Conservation (phyloP, 495 filamentous ascomycete genomes). For the Ascodesmis nigricans region DNA sequence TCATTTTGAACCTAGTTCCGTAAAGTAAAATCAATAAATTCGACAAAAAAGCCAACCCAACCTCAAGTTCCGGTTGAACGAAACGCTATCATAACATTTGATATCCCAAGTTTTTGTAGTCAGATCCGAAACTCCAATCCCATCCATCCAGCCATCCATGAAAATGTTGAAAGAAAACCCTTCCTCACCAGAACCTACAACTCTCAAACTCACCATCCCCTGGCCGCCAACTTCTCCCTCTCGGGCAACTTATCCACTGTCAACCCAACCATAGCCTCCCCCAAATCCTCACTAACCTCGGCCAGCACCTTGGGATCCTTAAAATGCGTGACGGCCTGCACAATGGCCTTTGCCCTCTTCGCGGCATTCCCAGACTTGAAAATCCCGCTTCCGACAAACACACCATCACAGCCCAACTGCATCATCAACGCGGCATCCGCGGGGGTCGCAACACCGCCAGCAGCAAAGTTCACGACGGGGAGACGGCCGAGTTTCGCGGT, state of each 20-base stretch:
- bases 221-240: conserved; percentile 56
- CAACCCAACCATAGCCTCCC: conserved; percentile 90
- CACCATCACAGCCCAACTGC: conserved; percentile 93
- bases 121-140: no score
- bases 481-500: conserved; percentile 69
- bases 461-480: conserved; percentile 95
- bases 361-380: conserved; percentile 86
- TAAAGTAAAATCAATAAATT: no score
- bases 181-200: no score
- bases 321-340: conserved; percentile 78
- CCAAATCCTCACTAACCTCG: conserved; percentile 64
- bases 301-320: conserved; percentile 71
- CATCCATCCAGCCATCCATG: no score
- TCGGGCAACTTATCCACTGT: conserved; percentile 54
- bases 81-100: no score
- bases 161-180: no score
- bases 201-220: no score
- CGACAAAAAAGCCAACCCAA: no score
- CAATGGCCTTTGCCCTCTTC: conserved; percentile 77
- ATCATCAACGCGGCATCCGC: conserved; percentile 98
- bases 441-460: conserved; percentile 88
- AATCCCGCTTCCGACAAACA: conserved; percentile 91
- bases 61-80: no score
- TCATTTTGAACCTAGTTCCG: no score
- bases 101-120: no score